phyloP scores from a whole-genome alignment of 2,329 filamentous ascomycete species.

The Lachnellula occidentalis region DNA sequence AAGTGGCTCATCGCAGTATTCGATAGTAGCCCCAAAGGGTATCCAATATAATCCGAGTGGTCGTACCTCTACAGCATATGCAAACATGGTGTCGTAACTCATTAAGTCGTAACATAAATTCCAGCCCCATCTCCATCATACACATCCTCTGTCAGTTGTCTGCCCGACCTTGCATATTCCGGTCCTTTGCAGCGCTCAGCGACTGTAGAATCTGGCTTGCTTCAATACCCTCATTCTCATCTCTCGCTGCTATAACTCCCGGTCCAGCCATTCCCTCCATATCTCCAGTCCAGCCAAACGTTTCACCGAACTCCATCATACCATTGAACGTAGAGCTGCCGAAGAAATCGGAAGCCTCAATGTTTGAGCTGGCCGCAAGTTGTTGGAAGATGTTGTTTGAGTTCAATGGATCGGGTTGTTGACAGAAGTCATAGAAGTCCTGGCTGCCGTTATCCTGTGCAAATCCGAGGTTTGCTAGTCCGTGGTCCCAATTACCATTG shows the following conservation, averaged over 20 bases:
- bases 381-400: slow-evolving; percentile 30
- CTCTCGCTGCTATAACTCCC: slow-evolving; percentile 7
- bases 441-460: slow-evolving; percentile 31
- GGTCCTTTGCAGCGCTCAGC: slow-evolving; percentile 25
- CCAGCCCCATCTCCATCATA: background rate
- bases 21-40: too few relatives aligned
- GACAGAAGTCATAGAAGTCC: slow-evolving; percentile 30
- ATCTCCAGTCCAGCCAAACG: slow-evolving; percentile 2
- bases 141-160: slow-evolving; percentile 1
- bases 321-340: slow-evolving; percentile 17
- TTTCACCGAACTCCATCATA: slow-evolving; percentile 2
- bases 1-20: too few relatives aligned
- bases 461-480: slow-evolving; percentile 32
- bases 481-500: slow-evolving; percentile 32
- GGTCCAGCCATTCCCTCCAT: background rate
- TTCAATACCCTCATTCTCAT: slow-evolving; percentile 29
- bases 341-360: slow-evolving; percentile 21
- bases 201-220: slow-evolving; percentile 30
- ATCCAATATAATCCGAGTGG: too few relatives aligned
- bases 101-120: background rate
- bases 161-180: slow-evolving; percentile 6
- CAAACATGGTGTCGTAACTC: background rate
- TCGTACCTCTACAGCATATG: too few relatives aligned
- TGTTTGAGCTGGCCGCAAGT: slow-evolving; percentile 26
- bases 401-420: slow-evolving; percentile 28